Percentiles rank a stretch among this genome's conserved stretches.
Conservation (phyloP, 139 green algal species). For the Coelastrella sp. region DNA sequence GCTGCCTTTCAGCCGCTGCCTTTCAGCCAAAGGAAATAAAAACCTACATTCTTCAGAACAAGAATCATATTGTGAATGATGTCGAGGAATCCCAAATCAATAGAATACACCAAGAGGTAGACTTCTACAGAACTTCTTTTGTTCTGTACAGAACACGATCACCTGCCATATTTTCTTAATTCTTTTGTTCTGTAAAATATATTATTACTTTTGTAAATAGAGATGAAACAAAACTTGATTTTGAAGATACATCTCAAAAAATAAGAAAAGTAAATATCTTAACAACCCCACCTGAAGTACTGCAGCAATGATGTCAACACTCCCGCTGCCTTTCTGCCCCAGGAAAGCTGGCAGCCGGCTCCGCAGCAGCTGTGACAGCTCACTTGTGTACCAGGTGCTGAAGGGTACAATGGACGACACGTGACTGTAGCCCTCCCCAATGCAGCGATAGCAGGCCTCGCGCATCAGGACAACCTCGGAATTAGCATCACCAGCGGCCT, state of each 20-base stretch:
- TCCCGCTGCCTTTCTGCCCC: constrained; percentile 8
- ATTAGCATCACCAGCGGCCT: constrained; percentile 17
- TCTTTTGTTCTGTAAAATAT: too few species aligned
- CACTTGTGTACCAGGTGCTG: constrained; percentile 69
- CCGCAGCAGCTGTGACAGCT: constrained; percentile 69
- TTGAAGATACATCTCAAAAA: too few species aligned
- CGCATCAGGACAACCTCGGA: constrained; percentile 64
- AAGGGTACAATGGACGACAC: constrained; percentile 74
- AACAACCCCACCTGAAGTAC: constrained; percentile 47
- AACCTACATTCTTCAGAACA: too few species aligned
- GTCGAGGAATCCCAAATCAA: too few species aligned
- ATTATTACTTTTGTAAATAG: background rate
- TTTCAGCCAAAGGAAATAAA: too few species aligned
- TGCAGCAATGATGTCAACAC: constrained; percentile 35
- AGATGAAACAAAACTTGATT: too few species aligned
- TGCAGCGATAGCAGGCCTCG: constrained; percentile 77
- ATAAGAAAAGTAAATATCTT: too few species aligned
- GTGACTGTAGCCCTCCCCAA: constrained; percentile 84
- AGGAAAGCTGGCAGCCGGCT: constrained; percentile 47
- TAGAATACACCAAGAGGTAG: too few species aligned
- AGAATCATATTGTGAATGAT: too few species aligned
- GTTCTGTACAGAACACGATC: too few species aligned
- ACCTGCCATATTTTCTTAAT: too few species aligned
- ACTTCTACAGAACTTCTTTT: too few species aligned
- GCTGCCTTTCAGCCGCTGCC: background rate